Evolutionary conservation across 2,329 filamentous ascomycete genomes (phyloP), one percentile per base, ranked within the genome.

Genomic region (Fusarium setosum): DNA sequence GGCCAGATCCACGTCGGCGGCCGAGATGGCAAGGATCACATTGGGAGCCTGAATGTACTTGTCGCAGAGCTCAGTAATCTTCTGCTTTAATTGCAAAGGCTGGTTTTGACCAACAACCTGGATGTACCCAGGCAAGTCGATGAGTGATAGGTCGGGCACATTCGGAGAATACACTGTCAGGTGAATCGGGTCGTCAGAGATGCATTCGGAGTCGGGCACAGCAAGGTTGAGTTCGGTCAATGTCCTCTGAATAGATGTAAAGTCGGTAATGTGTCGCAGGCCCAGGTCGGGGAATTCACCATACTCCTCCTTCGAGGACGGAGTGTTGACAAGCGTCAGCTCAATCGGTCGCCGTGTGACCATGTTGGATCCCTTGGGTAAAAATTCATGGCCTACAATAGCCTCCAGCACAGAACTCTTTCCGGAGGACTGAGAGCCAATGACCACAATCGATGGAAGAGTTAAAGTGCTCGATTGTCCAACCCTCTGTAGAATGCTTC

Each of bases 341-440:
- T 99, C 96, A 75, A 99, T 99, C 0, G 96, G 96, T 60, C 96
- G 86, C 37, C 96, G 87, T 9, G 96, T 99, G 48, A 99, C 96
- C 96, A 99, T 99, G 74, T 99, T 99, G 38, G 90, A 90, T n/a
- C 96, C 96, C 78, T 99, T 99, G 6, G 96, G 96, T 42, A 99
- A 81, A 70, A 99, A 99, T 72, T 99, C 96, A 74, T 99, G 96
- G 6, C 96, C 96, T 54, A 99, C 96, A 62, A 99, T 97, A 18
- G 96, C 93, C 77, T 99, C 96, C 45, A 99, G 79, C 2, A 99
- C 96, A 1, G 96, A 99, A 74, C 95, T 98, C 82, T 99, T 99
- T 37, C 96, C 96, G 0, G 96, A 98, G 1, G 96, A 99, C 76
- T 99, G 96, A 3, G 96, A 99, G 21, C 96, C 96, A 70, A 99